A percentile compares a stretch with the other conserved stretches of the same genome.
Conservation (phyloP, 2,329 filamentous ascomycete genomes). For the Epichloe glyceriae region DNA sequence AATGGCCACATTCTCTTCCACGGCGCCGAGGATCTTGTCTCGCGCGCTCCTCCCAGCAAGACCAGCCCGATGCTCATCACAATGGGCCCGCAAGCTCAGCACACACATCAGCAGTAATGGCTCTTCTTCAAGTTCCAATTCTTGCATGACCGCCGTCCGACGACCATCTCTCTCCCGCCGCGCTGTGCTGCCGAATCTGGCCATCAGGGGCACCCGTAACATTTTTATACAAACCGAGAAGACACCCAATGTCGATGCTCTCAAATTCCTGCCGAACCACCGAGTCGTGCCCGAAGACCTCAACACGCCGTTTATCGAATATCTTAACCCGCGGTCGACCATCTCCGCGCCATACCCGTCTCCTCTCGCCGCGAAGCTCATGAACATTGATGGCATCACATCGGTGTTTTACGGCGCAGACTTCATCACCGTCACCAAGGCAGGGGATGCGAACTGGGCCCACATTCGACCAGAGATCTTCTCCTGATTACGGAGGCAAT, state of each 20-base stretch:
- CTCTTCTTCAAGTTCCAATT: not conserved
- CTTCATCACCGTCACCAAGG: constrained; percentile 95
- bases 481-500: constrained; percentile 88
- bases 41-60: constrained; percentile 15
- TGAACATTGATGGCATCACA: constrained; percentile 90
- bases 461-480: constrained; percentile 95
- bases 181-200: constrained; percentile 5
- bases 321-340: constrained; percentile 76
- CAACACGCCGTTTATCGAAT: constrained; percentile 73
- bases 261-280: constrained; percentile 93
- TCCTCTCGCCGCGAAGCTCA: constrained; percentile 75
- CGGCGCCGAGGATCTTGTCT: constrained; percentile 12
- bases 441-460: constrained; percentile 77
- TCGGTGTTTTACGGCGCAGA: constrained; percentile 89
- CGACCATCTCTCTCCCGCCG: constrained; percentile 7
- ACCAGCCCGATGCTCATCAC: constrained; percentile 9
- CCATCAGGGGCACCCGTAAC: constrained; percentile 39
- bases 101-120: constrained; percentile 9
- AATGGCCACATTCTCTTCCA: constrained; percentile 12
- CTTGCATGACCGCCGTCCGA: constrained; percentile 3
- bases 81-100: constrained; percentile 18
- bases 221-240: constrained; percentile 97
- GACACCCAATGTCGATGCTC: constrained; percentile 87
- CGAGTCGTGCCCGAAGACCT: constrained; percentile 66
- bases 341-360: constrained; percentile 82